These are phyloP conservation scores for Escovopsis sp. DNA, from an alignment of 2,329 filamentous ascomycete genomes.

Conservation along the genomic window DNA sequence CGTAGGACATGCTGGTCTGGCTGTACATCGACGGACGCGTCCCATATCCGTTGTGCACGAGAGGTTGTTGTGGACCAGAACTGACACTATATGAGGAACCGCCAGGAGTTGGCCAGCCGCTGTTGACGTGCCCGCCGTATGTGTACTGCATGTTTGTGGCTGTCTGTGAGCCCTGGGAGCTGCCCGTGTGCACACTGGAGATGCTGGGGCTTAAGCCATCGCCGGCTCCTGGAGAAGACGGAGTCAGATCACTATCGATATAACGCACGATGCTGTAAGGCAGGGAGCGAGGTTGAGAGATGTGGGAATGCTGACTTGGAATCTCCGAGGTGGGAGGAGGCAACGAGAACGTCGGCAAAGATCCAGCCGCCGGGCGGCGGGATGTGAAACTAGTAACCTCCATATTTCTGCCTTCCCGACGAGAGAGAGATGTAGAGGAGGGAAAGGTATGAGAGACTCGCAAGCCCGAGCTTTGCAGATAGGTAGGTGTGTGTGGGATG, in stretches of 20 bases:
- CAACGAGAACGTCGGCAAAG: conserved; percentile 20
- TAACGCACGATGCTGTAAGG: conserved; percentile 10
- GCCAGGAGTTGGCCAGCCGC: conserved; percentile 43
- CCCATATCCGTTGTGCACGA: conserved; percentile 15
- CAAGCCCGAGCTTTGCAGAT: background rate
- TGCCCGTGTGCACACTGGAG: conserved; percentile 44
- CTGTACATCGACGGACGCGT: conserved; percentile 25
- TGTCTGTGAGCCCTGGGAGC: conserved; percentile 41
- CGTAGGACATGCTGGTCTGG: conserved; percentile 32
- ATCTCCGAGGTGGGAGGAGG: conserved; percentile 21
- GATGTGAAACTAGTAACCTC: conserved; percentile 19
- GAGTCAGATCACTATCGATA: conserved; percentile 2
- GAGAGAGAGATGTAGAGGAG: no score
- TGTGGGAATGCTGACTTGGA: conserved; percentile 17
- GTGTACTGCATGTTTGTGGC: conserved; percentile 29
- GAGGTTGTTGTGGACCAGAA: conserved; percentile 20
- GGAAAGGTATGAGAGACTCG: no score
- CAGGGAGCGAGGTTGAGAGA: conserved; percentile 12
- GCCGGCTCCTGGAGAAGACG: conserved; percentile 29
- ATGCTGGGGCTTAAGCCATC: conserved; percentile 48
- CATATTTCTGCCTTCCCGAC: conserved; percentile 8
- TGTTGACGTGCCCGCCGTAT: conserved; percentile 37
- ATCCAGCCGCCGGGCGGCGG: conserved; percentile 18
- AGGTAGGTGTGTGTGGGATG: no score
- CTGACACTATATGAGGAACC: conserved; percentile 36